Evolutionary conservation across 495 filamentous ascomycete genomes (phyloP), one percentile per base, ranked within the genome.

Genomic region (Penicillium argentinense): DNA sequence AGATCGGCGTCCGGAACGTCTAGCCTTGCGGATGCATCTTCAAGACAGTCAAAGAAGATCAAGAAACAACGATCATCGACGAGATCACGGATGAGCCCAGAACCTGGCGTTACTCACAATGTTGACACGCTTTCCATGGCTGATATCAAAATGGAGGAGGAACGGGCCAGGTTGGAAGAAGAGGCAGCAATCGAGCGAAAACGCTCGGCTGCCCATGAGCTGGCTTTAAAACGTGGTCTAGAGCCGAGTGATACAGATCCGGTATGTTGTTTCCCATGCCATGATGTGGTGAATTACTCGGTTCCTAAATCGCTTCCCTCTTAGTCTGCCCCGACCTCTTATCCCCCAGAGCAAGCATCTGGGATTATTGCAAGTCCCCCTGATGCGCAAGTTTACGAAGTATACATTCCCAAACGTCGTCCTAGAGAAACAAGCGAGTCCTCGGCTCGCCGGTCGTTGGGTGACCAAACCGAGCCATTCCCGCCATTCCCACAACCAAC

Each of bases 81-180:
- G 32, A 53, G 53, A 18, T 67, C 68, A n/a, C 42, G 61, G 0
- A 53, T 49, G 16, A 52, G 39, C 13, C 49, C 59, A 12, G 51
- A 56, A 44, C 45, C 47, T 23, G 60, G 65, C 4, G 16, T 65
- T 32, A 37, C 56, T 22, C 62, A 62, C 5, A 57, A 60, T 18
- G 32, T 57, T 13, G 58, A 66, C 1, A 47, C 55, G 0, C 76
- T 81, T 3, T 86, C 88, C 3, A 72, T 96, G 18, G 77, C 77
- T 9, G 87, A 93, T 52, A 57, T 96, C 18, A 82, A 86, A 54
- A 73, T 76, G 36, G 90, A 97, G 63, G 91, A 97, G 51, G 81
- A 88, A 30, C 76, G 70, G 17, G 68, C 82, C 0, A 79, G 76
- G 49, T 60, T 68, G 27, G 77, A 89, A 62, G 89, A 97, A 57